phyloP scores from a whole-genome alignment of 805 yeast species.

The Sungouiozyma intestinalis region DNA sequence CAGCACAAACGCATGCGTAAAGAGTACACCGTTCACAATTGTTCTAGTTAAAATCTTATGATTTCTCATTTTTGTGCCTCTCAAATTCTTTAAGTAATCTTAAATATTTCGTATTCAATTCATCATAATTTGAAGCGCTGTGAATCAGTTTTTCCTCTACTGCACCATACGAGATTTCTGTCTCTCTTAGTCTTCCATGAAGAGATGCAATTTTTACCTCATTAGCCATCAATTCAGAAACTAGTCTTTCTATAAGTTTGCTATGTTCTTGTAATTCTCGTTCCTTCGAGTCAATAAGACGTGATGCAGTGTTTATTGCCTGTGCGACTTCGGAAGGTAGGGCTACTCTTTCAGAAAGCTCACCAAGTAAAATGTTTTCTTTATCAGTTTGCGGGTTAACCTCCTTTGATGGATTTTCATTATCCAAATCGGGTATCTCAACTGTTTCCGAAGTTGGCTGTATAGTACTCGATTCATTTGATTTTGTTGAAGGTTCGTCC shows the following conservation, averaged over 20 bases:
- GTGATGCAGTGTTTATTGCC: not conserved
- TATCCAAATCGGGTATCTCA: too few species aligned
- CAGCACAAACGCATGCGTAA: too few species aligned
- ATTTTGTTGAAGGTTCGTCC: too few species aligned
- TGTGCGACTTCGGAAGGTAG: not conserved
- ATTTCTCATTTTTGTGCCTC: not conserved
- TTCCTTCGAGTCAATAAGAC: not conserved
- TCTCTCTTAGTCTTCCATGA: slow-evolving; percentile 8
- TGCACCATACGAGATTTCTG: not conserved
- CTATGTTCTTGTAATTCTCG: not conserved
- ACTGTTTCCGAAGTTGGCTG: too few species aligned
- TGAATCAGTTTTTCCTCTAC: not conserved
- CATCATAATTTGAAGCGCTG: not conserved
- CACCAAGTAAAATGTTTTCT: too few species aligned
- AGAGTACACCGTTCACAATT: too few species aligned
- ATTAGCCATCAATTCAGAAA: slow-evolving; percentile 14
- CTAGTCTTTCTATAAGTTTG: slow-evolving; percentile 2
- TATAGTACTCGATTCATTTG: too few species aligned
- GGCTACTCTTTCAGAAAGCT: not conserved
- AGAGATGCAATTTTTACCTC: slow-evolving; percentile 14
- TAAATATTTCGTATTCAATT: not conserved
- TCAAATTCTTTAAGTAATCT: not conserved
- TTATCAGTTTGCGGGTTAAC: too few species aligned
- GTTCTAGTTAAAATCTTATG: not conserved
- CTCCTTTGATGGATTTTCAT: too few species aligned